These are phyloP conservation scores for Gamarada debralockiae DNA, from an alignment of 495 filamentous ascomycete genomes.

Conservation along the genomic window DNA sequence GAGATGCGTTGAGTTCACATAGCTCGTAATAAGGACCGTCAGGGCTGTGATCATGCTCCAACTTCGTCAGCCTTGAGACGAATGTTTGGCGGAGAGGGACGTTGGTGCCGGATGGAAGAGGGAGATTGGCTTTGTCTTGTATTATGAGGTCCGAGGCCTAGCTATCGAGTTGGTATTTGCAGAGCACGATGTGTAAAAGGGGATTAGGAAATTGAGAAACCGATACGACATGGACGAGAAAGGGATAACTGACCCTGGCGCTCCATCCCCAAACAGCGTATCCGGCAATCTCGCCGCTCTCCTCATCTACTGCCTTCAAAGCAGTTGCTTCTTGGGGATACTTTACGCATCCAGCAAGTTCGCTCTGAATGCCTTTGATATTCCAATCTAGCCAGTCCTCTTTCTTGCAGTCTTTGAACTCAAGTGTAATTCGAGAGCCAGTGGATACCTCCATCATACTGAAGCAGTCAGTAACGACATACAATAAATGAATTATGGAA, in stretches of 20 bases:
- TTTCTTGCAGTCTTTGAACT: too few relatives aligned
- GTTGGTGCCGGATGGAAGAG: neutral
- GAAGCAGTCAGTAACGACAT: too few relatives aligned
- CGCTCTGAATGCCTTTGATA: too few relatives aligned
- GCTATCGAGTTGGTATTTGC: neutral
- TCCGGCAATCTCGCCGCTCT: neutral
- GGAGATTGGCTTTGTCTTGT: neutral
- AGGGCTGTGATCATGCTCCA: neutral
- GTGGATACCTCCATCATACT: too few relatives aligned
- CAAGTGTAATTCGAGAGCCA: too few relatives aligned
- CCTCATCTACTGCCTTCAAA: conserved; percentile 3
- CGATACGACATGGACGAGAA: neutral
- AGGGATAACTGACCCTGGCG: neutral
- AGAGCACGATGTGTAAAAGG: neutral
- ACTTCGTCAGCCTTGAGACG: neutral
- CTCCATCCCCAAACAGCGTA: conserved; percentile 3
- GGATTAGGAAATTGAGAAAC: neutral
- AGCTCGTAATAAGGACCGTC: neutral
- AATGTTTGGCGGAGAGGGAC: neutral
- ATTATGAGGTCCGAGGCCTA: neutral
- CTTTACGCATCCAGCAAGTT: neutral
- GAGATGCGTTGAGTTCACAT: neutral
- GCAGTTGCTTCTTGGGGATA: neutral
- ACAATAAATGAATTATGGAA: too few relatives aligned
- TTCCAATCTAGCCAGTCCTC: too few relatives aligned